phyloP scores from a whole-genome alignment of 1,284 basidiomycete species.

The Schizophyllum amplum region DNA sequence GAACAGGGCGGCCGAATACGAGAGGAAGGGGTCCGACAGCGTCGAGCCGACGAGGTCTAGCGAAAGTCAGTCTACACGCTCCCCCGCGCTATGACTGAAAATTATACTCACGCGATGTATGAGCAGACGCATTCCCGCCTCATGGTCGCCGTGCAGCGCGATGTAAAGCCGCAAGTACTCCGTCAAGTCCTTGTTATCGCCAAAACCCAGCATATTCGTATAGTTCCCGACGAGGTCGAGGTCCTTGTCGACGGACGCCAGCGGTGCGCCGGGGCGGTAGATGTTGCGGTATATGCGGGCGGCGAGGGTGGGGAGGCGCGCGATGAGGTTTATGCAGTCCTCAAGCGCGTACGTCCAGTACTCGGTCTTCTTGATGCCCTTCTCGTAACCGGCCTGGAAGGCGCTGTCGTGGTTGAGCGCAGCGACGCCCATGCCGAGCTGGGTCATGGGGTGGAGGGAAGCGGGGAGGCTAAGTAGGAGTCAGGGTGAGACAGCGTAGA shows the following conservation, averaged over 20 bases:
- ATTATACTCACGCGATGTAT: constrained; percentile 68
- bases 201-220: constrained; percentile 79
- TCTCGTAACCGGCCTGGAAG: constrained; percentile 84
- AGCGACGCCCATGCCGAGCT: constrained; percentile 83
- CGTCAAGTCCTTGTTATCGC: constrained; percentile 75
- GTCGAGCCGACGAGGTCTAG: constrained; percentile 91
- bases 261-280: constrained; percentile 63
- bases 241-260: constrained; percentile 53
- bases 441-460: constrained; percentile 82
- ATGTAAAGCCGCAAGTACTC: constrained; percentile 89
- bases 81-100: no score
- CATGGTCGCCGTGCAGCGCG: constrained; percentile 76
- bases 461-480: constrained; percentile 55
- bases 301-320: constrained; percentile 81
- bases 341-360: constrained; percentile 90
- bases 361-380: constrained; percentile 86
- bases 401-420: constrained; percentile 82
- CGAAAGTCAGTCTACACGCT: constrained; percentile 5
- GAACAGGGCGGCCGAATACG: constrained; percentile 85
- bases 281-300: constrained; percentile 88
- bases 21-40: constrained; percentile 86
- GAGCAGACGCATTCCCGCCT: constrained; percentile 90
- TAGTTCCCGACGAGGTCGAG: constrained; percentile 85
- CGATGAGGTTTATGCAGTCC: constrained; percentile 78
- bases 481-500: background rate